phyloP scores from a whole-genome alignment of 176 grass and related monocot species.

The Cenchrus purpureus region DNA sequence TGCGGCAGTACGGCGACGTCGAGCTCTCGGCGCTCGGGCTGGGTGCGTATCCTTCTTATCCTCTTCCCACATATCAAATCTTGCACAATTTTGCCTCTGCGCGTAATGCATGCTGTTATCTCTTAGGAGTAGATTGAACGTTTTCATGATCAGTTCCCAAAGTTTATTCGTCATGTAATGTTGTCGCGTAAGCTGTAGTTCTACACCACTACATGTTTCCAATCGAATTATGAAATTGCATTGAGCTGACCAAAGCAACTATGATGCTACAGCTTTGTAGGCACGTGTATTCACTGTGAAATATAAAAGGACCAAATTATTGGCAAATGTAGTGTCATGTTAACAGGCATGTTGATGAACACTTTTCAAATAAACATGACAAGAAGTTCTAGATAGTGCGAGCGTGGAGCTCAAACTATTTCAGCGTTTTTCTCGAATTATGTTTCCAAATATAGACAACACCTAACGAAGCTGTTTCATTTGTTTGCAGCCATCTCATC shows the following conservation, averaged over 20 bases:
- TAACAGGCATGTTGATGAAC: background rate
- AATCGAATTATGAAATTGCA: background rate
- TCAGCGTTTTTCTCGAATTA: background rate
- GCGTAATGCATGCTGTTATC: background rate
- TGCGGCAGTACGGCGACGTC: slow-evolving; percentile 75
- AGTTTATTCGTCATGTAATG: no score
- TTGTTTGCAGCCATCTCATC: slow-evolving; percentile 66
- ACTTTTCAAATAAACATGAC: background rate
- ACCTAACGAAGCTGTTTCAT: background rate
- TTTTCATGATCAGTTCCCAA: background rate
- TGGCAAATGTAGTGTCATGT: background rate
- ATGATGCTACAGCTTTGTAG: background rate
- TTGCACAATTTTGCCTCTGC: background rate
- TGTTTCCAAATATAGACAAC: background rate
- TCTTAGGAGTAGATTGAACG: background rate
- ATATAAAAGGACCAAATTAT: background rate
- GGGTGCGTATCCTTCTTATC: slow-evolving; percentile 44
- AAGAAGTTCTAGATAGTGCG: background rate
- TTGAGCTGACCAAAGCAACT: background rate
- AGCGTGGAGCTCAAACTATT: background rate
- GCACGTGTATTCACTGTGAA: background rate
- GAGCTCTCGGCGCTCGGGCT: slow-evolving; percentile 88
- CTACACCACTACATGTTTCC: background rate
- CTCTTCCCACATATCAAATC: background rate
- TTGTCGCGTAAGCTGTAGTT: background rate